Base-by-base conservation (phyloP, 192 early-diverging fungal genomes). In the Spinellus fusiger region DNA sequence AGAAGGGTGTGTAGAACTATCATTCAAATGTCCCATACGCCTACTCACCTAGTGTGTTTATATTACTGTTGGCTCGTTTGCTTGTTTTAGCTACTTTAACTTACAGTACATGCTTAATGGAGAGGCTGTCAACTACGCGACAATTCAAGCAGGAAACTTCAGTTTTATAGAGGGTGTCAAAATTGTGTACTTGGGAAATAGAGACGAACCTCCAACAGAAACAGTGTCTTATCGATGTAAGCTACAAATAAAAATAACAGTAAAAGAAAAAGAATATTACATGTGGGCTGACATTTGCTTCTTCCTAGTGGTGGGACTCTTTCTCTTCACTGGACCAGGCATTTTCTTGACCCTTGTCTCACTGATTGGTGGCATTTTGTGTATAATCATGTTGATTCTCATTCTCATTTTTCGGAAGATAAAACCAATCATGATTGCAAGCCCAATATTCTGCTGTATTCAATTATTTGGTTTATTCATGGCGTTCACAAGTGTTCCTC, bases 371-470 rank as follows among this genome's bases (percentile, higher is more conserved):
- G 62, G 71, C 0, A 5, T 71, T 9, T 61, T 62, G 13, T 76
- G 67, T 8, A 18, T 72, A 0, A 18, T 71, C 13, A 76, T 71
- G 12, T 54, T 69, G 61, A 7, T 56, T 26, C 61, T 76, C 12
- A 74, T 79, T 1, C 38, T 74, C 22, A 47, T 64, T 1, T 68
- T 73, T 40, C 54, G 77, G 12, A 29, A 75, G 6, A 57, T 70
- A 13, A 70, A 70, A 16, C 51, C 70, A 38, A 74, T 79, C 22
- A 73, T 73, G 61, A 69, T 65, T 9, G 61, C 77, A 25, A 79
- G 77, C 26, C 77, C 77, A 4, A 29, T 79, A 16, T 79, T 79
- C 37, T 71, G 68, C 47, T 76, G 68, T 35, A 25, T 79, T 0
- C 73, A 79, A n/a, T 27, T 79, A 10, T 20, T 64, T 7, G 77